These are phyloP conservation scores for Gastrolobium bilobum DNA, from an alignment of 306 rosid species.

Conservation along the genomic window DNA sequence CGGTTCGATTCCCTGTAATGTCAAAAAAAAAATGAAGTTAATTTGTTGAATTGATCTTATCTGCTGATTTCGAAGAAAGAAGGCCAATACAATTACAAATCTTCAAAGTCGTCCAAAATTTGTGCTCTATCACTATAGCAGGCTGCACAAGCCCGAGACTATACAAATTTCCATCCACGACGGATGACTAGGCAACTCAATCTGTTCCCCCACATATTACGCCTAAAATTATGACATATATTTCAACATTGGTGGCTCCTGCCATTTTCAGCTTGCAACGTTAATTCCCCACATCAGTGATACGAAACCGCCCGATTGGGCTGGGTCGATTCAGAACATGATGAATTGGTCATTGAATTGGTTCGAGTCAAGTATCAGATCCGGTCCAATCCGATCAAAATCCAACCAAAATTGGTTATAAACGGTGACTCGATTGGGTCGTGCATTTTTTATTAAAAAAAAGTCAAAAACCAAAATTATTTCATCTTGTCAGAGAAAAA, in stretches of 20 bases:
- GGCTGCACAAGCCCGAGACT: conserved; percentile 7
- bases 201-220: conserved; percentile 30
- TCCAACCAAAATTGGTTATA: too few relatives aligned
- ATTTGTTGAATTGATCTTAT: background rate
- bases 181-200: background rate
- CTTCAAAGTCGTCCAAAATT: background rate
- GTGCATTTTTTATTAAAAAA: too few relatives aligned
- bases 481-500: too few relatives aligned
- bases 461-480: too few relatives aligned
- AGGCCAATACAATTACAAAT: conserved; percentile 11
- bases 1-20: too few relatives aligned
- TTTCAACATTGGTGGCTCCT: conserved; percentile 42
- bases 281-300: background rate
- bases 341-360: too few relatives aligned
- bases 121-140: background rate
- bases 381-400: too few relatives aligned
- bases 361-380: too few relatives aligned
- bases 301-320: too few relatives aligned
- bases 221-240: background rate
- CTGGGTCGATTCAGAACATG: too few relatives aligned
- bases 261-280: background rate
- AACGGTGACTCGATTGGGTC: too few relatives aligned
- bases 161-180: background rate
- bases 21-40: background rate
- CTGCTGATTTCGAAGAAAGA: background rate